Conservation (phyloP, 1,284 basidiomycete genomes). For the Marasmius fiardii region DNA sequence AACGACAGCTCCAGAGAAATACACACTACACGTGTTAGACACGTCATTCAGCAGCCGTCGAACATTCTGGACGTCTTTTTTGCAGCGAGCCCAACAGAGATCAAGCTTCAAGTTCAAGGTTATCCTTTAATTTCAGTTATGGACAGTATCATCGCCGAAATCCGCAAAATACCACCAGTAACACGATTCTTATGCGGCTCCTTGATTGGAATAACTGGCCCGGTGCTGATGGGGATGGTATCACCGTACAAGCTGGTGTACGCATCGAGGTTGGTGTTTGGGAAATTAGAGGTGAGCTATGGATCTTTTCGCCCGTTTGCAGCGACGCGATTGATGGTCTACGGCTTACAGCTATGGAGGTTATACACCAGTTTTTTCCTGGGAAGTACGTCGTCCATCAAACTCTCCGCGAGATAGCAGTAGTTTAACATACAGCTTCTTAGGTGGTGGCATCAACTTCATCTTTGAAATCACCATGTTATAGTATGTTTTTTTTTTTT, state of each 20-base stretch:
- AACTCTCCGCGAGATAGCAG: too few species aligned
- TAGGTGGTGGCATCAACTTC: constrained; percentile 57
- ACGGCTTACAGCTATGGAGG: constrained; percentile 69
- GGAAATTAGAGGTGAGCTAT: constrained; percentile 49
- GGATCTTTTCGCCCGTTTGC: background rate
- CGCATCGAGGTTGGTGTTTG: constrained; percentile 42
- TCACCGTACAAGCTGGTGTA: constrained; percentile 58
- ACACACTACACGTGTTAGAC: too few species aligned
- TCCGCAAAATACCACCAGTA: constrained; percentile 83
- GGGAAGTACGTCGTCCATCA: constrained; percentile 48
- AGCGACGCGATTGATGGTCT: background rate
- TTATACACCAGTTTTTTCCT: constrained; percentile 76
- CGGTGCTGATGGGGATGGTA: constrained; percentile 58
- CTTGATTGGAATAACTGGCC: constrained; percentile 58
- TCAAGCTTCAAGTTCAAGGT: too few species aligned
- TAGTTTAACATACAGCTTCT: background rate
- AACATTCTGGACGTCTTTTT: too few species aligned
- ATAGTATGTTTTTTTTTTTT: constrained; percentile 48
- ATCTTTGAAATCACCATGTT: constrained; percentile 77
- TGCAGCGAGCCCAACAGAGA: too few species aligned
- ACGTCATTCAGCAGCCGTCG: too few species aligned
- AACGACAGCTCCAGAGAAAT: too few species aligned
- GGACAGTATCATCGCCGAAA: constrained; percentile 43
- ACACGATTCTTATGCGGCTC: constrained; percentile 72
- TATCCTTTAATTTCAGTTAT: background rate